Base-by-base conservation (phyloP, 2,329 filamentous ascomycete species). In the Colletotrichum endophyticum region DNA sequence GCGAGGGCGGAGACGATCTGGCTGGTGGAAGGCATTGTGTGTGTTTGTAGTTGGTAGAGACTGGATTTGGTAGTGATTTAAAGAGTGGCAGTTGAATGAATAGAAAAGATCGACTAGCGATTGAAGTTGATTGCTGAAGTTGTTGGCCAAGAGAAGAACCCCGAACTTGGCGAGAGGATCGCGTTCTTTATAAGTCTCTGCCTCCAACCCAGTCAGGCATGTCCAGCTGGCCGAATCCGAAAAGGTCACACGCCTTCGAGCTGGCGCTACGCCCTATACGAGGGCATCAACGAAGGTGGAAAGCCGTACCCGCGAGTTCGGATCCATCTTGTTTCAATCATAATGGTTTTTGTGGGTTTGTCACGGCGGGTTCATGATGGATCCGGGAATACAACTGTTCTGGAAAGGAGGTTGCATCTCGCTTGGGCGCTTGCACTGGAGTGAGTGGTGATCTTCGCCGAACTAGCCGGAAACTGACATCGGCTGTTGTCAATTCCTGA, bases 1-100 rank as follows among this genome's bases (percentile, higher is more conserved):
- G 62, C 73, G 7, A 75, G 62, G 39, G 68, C 68, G 49, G 73
- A 75, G 61, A 75, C 49, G 15, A 75, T 25, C 68, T 75, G 73
- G 36, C 19, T 67, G 34, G 73, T 67, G 34, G 73, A 75, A 72
- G 72, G 72, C 72, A 75, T 75, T 25, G 3, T 69, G 8, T 15
- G 3, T 34, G 12, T 32, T 62, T 1, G 59, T 36, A 49, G n/a
- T 36, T 44, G 22, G 30, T 59, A 61, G 66, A 59, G 66, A 69
- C 32, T 69, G 32, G 13, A 27, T 6, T 53, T 11, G 16, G n/a
- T 30, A 13, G 8, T n/a, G 19, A 28, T 57, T 53, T 8, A 34
- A 44, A 49, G 30, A 57, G 16, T 22, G 44, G 30, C 13, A 44
- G 49, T 34, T 59, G n/a, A 27, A 13, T 49, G 25, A 57, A 32